phyloP scores from a whole-genome alignment of 2,329 filamentous ascomycete genomes.

The Plenodomus tracheiphilus region DNA sequence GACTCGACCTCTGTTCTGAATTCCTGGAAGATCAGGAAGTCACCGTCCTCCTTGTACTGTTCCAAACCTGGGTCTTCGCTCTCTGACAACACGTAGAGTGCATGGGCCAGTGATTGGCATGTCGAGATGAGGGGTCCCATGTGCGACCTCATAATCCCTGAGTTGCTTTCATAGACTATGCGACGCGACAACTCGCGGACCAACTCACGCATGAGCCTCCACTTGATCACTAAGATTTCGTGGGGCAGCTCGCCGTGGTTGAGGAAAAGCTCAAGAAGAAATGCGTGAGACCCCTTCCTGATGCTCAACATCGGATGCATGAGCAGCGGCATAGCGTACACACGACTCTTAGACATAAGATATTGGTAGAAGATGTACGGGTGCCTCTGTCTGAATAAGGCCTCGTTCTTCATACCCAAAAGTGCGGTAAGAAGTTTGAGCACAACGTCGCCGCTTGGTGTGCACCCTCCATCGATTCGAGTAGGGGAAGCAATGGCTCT shows the following conservation, averaged over 20 bases:
- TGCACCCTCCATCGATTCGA: constrained; percentile 16
- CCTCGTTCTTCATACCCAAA: constrained; percentile 25
- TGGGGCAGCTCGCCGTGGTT: constrained; percentile 16
- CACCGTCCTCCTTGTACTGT: constrained; percentile 22
- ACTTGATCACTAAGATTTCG: constrained; percentile 25
- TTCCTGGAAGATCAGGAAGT: constrained; percentile 26
- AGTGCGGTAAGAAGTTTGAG: constrained; percentile 34
- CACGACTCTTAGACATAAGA: constrained; percentile 19
- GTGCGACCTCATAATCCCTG: constrained; percentile 24
- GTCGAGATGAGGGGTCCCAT: constrained; percentile 30
- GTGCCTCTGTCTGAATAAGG: constrained; percentile 18
- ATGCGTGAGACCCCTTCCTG: constrained; percentile 22
- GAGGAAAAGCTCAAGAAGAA: constrained; percentile 30
- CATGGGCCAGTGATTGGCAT: constrained; percentile 20
- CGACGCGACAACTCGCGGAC: constrained; percentile 21
- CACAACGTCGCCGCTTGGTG: constrained; percentile 27
- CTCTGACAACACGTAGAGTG: constrained; percentile 21
- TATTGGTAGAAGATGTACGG: constrained; percentile 26
- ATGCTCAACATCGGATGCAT: constrained; percentile 34
- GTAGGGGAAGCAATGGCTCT: constrained; percentile 17
- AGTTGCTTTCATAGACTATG: constrained; percentile 29
- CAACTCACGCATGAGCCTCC: constrained; percentile 21
- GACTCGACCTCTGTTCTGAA: constrained; percentile 28
- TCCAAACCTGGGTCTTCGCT: constrained; percentile 26
- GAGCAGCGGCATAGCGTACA: constrained; percentile 30